phyloP scores from a whole-genome alignment of 345 rosid species.

The Nasturtium officinale region DNA sequence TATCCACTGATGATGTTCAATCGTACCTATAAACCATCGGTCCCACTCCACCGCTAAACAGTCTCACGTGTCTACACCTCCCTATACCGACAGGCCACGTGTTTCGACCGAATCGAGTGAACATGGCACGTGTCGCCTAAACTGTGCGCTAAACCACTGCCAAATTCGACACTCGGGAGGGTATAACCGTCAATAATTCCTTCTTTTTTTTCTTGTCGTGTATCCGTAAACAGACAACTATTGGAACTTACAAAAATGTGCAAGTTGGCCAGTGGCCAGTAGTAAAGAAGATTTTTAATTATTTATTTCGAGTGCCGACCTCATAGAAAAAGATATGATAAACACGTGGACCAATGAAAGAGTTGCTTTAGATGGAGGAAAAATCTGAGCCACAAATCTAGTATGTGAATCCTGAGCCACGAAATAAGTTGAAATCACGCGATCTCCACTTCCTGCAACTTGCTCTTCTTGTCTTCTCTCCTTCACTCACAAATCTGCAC shows the following conservation, averaged over 20 bases:
- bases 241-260: background rate
- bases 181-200: conserved; percentile 17
- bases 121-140: conserved; percentile 28
- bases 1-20: conserved; percentile 30
- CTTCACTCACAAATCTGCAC: conserved; percentile 19
- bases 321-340: conserved; percentile 32
- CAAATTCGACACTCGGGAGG: conserved; percentile 14
- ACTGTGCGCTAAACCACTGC: background rate
- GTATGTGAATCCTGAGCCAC: conserved; percentile 31
- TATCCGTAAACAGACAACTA: background rate
- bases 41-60: conserved; percentile 40
- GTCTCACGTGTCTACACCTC: conserved; percentile 38
- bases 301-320: conserved; percentile 25
- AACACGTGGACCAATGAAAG: conserved; percentile 45
- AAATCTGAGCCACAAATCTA: conserved; percentile 40
- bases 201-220: background rate
- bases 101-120: background rate
- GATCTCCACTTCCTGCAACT: conserved; percentile 35
- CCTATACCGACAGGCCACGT: conserved; percentile 23
- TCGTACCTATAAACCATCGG: conserved; percentile 13
- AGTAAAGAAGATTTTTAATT: background rate
- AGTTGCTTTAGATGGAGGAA: conserved; percentile 40
- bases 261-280: conserved; percentile 41
- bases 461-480: conserved; percentile 8
- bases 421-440: conserved; percentile 25